Evolutionary conservation across 2,329 filamentous ascomycete species (phyloP).

Genomic region (Pyricularia grisea): DNA sequence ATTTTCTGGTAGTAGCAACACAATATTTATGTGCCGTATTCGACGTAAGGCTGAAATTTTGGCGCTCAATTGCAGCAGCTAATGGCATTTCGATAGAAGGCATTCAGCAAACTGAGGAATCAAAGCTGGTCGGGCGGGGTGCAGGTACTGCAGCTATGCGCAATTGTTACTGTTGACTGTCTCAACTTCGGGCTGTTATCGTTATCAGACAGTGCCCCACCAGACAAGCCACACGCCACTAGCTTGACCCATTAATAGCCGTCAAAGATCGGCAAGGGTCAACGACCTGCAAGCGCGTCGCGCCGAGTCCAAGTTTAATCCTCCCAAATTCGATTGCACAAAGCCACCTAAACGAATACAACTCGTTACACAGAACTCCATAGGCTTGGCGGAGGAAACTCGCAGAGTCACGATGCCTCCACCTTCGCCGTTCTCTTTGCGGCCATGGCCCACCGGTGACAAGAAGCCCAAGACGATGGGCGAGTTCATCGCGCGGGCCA

Average conservation of each 20-base stretch:
- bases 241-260: neutral
- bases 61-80: neutral
- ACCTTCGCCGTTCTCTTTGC: constrained; percentile 42
- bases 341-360: neutral
- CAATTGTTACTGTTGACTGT: neutral
- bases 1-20: neutral
- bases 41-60: neutral
- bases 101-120: neutral
- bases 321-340: neutral
- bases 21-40: neutral
- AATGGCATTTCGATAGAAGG: neutral
- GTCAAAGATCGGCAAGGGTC: neutral
- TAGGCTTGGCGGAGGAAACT: neutral
- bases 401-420: constrained; percentile 10
- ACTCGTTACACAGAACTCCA: neutral
- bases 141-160: neutral
- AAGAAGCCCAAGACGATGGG: constrained; percentile 53
- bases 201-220: neutral
- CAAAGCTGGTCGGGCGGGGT: neutral
- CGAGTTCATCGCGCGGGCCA: constrained; percentile 71
- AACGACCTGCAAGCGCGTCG: neutral
- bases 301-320: neutral
- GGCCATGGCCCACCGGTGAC: constrained; percentile 51
- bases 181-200: neutral
- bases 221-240: neutral